Conservation (phyloP, 2,329 filamentous ascomycete genomes). For the Fusarium sp. region DNA sequence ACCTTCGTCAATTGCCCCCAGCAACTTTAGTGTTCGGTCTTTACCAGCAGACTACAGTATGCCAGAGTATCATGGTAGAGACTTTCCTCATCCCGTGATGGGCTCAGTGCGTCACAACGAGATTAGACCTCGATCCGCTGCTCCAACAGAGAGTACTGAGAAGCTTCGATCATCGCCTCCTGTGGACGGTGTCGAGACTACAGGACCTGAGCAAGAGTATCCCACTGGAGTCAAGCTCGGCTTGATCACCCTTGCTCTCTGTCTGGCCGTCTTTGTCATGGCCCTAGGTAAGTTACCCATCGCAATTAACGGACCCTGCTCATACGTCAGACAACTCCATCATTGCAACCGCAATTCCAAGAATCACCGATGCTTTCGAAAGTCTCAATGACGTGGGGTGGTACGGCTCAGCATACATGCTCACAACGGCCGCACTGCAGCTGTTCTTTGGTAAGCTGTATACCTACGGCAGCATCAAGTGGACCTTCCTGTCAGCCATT, state of each 20-base stretch:
- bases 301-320: not conserved
- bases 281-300: constrained; percentile 49
- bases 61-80: constrained; percentile 22
- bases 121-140: constrained; percentile 33
- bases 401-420: constrained; percentile 60
- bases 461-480: constrained; percentile 59
- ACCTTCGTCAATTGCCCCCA: constrained; percentile 40
- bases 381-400: constrained; percentile 62
- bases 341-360: constrained; percentile 58
- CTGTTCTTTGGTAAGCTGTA: constrained; percentile 57
- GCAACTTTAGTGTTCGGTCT: constrained; percentile 39
- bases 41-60: constrained; percentile 31
- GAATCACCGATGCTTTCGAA: constrained; percentile 57
- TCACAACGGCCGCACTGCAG: constrained; percentile 56
- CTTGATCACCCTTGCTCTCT: constrained; percentile 54
- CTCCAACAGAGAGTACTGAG: constrained; percentile 43
- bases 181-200: not conserved
- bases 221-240: constrained; percentile 44
- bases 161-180: constrained; percentile 41
- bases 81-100: constrained; percentile 39
- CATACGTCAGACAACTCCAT: constrained; percentile 53
- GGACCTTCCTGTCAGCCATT: constrained; percentile 53
- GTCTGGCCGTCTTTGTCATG: constrained; percentile 56
- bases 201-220: constrained; percentile 31
- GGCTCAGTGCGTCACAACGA: constrained; percentile 42